These are phyloP conservation scores for Helenozyma rhizophorensis DNA, from an alignment of 805 yeast genomes.

Conservation along the genomic window DNA sequence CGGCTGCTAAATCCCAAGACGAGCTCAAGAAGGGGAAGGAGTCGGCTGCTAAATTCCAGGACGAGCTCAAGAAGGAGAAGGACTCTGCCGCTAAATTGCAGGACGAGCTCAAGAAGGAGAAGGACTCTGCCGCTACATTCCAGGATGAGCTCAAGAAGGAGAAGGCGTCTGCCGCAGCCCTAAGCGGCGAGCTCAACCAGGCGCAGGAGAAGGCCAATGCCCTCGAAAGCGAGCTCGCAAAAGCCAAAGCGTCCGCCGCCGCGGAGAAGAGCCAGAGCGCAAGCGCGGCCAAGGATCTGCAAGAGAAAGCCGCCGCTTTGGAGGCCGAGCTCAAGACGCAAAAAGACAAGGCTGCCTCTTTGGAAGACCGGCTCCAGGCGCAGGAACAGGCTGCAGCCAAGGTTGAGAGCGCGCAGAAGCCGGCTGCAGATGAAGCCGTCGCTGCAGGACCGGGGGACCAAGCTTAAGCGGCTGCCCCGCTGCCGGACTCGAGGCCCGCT, in stretches of 20 bases:
- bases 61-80: too few relatives aligned
- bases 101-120: background rate
- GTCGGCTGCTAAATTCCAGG: too few relatives aligned
- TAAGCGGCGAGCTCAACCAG: slow-evolving; percentile 2
- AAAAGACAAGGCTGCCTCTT: slow-evolving; percentile 2
- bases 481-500: too few relatives aligned
- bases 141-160: slow-evolving; percentile 1
- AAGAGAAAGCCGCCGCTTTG: slow-evolving; percentile 2
- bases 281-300: slow-evolving; percentile 3
- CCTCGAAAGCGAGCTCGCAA: too few relatives aligned
- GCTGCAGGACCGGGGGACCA: too few relatives aligned
- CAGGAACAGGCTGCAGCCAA: slow-evolving; percentile 3
- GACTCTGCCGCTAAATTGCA: too few relatives aligned
- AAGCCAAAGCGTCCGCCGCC: slow-evolving; percentile 4
- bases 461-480: too few relatives aligned
- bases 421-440: too few relatives aligned
- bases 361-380: slow-evolving; percentile 1
- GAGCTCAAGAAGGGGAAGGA: background rate
- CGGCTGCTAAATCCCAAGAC: too few relatives aligned
- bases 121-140: background rate
- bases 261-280: slow-evolving; percentile 1
- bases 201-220: too few relatives aligned
- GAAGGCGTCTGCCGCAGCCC: background rate
- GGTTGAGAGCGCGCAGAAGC: too few relatives aligned
- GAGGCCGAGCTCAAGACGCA: slow-evolving; percentile 2